Percentiles rank a stretch among this genome's conserved stretches.
Evolutionary conservation across 2,329 filamentous ascomycete species (phyloP).

Genomic region (Hypoxylon sp.): DNA sequence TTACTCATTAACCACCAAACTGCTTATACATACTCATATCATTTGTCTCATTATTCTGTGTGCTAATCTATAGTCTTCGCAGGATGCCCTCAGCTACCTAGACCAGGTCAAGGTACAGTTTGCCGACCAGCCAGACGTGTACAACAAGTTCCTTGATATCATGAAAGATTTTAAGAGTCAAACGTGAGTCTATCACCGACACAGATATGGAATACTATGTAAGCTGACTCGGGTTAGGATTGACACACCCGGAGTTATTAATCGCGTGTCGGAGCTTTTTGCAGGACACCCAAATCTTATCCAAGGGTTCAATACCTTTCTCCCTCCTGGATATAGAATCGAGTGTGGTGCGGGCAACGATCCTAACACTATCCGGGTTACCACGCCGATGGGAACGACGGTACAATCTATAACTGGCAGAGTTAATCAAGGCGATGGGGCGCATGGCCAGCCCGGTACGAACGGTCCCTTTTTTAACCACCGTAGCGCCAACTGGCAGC

Average conservation of each 20-base stretch:
- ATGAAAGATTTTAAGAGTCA: slow-evolving; percentile 99
- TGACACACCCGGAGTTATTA: slow-evolving; percentile 97
- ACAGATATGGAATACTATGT: slow-evolving; percentile 24
- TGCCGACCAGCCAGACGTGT: slow-evolving; percentile 95
- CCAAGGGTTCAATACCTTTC: slow-evolving; percentile 97
- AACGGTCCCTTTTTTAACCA: slow-evolving; percentile 63
- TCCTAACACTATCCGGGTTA: slow-evolving; percentile 95
- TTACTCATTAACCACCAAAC: slow-evolving; percentile 1
- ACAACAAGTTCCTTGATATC: slow-evolving; percentile 96
- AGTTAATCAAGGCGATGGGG: slow-evolving; percentile 61
- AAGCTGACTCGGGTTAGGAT: slow-evolving; percentile 69
- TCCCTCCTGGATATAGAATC: slow-evolving; percentile 95
- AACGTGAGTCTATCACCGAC: slow-evolving; percentile 70
- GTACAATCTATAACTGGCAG: slow-evolving; percentile 83
- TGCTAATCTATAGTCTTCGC: slow-evolving; percentile 48
- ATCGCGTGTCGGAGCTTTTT: slow-evolving; percentile 94
- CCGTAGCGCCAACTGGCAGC: slow-evolving; percentile 67
- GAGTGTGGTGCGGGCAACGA: slow-evolving; percentile 95
- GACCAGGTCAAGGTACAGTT: slow-evolving; percentile 99
- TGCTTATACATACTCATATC: slow-evolving; percentile 3
- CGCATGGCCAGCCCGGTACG: slow-evolving; percentile 54
- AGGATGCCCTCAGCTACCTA: slow-evolving; percentile 89
- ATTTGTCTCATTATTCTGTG: slow-evolving; percentile 3
- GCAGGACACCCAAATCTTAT: slow-evolving; percentile 95
- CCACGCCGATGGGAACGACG: slow-evolving; percentile 97